These are phyloP conservation scores for Colletotrichum cereale DNA, from an alignment of 2,329 filamentous ascomycete genomes.

Conservation along the genomic window DNA sequence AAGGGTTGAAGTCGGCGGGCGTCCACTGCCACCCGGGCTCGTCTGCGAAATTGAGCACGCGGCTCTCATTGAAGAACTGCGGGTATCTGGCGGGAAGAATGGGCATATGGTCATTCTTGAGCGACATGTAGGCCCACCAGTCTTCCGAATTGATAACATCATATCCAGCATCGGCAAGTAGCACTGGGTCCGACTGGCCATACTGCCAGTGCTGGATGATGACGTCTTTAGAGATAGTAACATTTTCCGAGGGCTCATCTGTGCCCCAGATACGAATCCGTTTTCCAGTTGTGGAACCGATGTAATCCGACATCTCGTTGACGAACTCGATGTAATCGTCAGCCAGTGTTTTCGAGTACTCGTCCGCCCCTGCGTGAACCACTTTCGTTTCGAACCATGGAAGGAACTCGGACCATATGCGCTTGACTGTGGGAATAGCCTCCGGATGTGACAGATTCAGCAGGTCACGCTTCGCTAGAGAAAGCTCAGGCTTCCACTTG, in stretches of 20 bases:
- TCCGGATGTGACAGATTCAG: conserved; percentile 66
- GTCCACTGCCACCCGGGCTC: conserved; percentile 58
- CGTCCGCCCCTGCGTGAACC: conserved; percentile 67
- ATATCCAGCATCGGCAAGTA: conserved; percentile 53
- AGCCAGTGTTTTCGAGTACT: conserved; percentile 58
- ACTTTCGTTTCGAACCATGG: conserved; percentile 67
- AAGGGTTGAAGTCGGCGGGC: conserved; percentile 57
- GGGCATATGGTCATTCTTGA: conserved; percentile 65
- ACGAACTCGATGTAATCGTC: conserved; percentile 64
- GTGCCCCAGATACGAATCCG: conserved; percentile 65
- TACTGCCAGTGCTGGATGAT: conserved; percentile 59
- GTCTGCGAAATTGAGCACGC: conserved; percentile 59
- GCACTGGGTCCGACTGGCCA: conserved; percentile 56
- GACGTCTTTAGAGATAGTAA: conserved; percentile 54
- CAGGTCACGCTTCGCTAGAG: conserved; percentile 59
- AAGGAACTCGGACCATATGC: conserved; percentile 64
- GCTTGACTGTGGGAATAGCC: conserved; percentile 61
- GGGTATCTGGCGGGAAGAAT: conserved; percentile 60
- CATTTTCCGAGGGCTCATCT: conserved; percentile 54
- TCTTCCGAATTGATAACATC: conserved; percentile 60
- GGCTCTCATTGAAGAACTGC: conserved; percentile 59
- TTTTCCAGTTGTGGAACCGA: conserved; percentile 55
- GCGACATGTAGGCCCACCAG: conserved; percentile 66
- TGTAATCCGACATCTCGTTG: conserved; percentile 60
- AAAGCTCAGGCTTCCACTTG: conserved; percentile 67